Conservation (phyloP, 75 land plant genomes). For the Picea sitchensis region DNA sequence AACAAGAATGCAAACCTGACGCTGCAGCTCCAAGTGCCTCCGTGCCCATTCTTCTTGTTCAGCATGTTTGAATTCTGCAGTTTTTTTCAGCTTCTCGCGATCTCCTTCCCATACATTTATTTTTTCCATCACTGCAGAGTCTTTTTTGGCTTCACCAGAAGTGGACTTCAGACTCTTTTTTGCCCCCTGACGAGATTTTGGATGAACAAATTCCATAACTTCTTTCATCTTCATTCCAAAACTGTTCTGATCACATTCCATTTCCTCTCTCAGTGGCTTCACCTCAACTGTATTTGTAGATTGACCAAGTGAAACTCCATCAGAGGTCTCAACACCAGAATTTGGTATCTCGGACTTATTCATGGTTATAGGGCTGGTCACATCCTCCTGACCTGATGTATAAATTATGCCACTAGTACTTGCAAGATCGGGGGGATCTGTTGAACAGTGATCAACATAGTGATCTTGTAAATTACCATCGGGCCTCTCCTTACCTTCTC, state of each 20-base stretch:
- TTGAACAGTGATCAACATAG: conserved; percentile 15
- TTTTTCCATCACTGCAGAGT: not conserved
- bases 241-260: not conserved
- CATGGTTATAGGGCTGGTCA: conserved; percentile 1
- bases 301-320: conserved; percentile 4
- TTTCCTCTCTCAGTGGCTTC: not conserved
- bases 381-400: conserved; percentile 11
- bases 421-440: conserved; percentile 9
- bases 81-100: conserved; percentile 71
- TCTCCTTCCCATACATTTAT: conserved; percentile 29
- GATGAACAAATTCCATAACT: not conserved
- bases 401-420: conserved; percentile 5
- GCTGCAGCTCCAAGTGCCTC: conserved; percentile 63
- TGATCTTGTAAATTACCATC: conserved; percentile 7
- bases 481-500: not conserved
- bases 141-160: not conserved
- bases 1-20: conserved; percentile 62
- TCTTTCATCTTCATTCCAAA: not conserved
- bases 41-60: conserved; percentile 80
- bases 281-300: conserved; percentile 9
- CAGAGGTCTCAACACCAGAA: not conserved
- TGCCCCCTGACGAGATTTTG: not conserved
- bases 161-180: not conserved
- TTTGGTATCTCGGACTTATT: conserved; percentile 4
- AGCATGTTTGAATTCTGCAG: conserved; percentile 73